Percentiles rank a stretch among this genome's conserved stretches.
phyloP scores from a whole-genome alignment of 2,329 filamentous ascomycete genomes.

The Alternaria sp. region DNA sequence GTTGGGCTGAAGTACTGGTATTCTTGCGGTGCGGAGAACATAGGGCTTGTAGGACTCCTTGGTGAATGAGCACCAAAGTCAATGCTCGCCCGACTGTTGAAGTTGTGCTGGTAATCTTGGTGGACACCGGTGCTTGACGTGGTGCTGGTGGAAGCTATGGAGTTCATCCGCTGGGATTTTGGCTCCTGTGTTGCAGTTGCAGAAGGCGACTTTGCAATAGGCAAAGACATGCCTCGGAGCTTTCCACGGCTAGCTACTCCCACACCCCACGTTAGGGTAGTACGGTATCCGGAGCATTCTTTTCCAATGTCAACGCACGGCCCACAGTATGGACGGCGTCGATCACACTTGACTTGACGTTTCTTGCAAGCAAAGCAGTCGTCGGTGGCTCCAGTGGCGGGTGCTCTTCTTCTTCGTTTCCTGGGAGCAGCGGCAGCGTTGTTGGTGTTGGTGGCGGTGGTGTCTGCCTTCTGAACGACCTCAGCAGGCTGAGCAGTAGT shows the following conservation, averaged over 20 bases:
- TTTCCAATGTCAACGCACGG: conserved; percentile 91
- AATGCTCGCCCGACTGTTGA: conserved; percentile 41
- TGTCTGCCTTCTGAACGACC: conserved; percentile 45
- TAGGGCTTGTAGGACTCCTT: conserved; percentile 47
- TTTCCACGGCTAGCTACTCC: conserved; percentile 96
- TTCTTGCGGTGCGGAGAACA: conserved; percentile 48
- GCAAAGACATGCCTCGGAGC: conserved; percentile 84
- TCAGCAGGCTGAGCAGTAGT: conserved; percentile 44
- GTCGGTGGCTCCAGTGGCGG: conserved; percentile 86
- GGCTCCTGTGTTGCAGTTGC: conserved; percentile 36
- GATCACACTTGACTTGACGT: conserved; percentile 84
- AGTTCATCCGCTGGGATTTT: conserved; percentile 36
- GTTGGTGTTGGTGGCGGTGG: conserved; percentile 37
- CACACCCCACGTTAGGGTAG: conserved; percentile 94
- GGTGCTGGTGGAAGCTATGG: conserved; percentile 31
- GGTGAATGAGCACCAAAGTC: conserved; percentile 47
- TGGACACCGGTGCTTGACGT: conserved; percentile 30
- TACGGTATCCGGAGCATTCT: conserved; percentile 96
- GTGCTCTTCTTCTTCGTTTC: conserved; percentile 85
- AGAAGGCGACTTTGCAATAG: conserved; percentile 60
- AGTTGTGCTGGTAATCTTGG: conserved; percentile 34
- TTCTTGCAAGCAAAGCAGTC: conserved; percentile 96
- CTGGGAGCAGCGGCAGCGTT: conserved; percentile 48
- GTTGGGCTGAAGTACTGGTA: conserved; percentile 49
- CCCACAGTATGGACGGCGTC: conserved; percentile 91